Percentiles rank a stretch among this genome's conserved stretches.
These are phyloP conservation scores for Hirschioporus abietinus DNA, from an alignment of 768 basidiomycete genomes.

Conservation along the genomic window DNA sequence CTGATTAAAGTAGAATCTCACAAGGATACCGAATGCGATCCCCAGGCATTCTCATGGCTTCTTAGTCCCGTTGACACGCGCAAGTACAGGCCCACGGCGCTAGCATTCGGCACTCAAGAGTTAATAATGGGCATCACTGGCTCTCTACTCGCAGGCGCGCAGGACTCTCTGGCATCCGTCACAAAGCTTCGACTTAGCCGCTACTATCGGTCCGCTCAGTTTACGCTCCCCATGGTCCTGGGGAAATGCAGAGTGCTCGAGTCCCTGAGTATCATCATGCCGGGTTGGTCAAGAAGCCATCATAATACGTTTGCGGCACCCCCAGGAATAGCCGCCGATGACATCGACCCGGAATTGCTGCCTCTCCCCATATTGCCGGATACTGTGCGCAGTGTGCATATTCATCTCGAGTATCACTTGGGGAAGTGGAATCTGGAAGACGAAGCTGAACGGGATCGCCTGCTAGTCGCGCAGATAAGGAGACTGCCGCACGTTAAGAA, in stretches of 20 bases:
- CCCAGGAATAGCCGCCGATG: not conserved
- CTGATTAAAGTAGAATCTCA: too few relatives aligned
- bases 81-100: too few relatives aligned
- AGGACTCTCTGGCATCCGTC: not conserved
- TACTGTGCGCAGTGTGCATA: not conserved
- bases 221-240: not conserved
- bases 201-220: not conserved
- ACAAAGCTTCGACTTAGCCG: not conserved
- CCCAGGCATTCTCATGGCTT: not conserved
- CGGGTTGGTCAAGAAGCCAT: not conserved
- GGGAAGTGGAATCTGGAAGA: not conserved
- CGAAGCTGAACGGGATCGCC: not conserved
- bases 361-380: not conserved
- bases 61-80: too few relatives aligned
- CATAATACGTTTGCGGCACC: not conserved
- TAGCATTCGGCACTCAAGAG: not conserved
- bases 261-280: not conserved
- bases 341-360: not conserved
- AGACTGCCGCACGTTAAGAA: not conserved
- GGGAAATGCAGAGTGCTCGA: not conserved
- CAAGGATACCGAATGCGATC: not conserved
- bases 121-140: not conserved
- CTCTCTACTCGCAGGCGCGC: not conserved
- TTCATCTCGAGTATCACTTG: not conserved
- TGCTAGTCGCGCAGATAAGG: not conserved